phyloP scores from a whole-genome alignment of 495 filamentous ascomycete species.

The Aspergillus sparsus region DNA sequence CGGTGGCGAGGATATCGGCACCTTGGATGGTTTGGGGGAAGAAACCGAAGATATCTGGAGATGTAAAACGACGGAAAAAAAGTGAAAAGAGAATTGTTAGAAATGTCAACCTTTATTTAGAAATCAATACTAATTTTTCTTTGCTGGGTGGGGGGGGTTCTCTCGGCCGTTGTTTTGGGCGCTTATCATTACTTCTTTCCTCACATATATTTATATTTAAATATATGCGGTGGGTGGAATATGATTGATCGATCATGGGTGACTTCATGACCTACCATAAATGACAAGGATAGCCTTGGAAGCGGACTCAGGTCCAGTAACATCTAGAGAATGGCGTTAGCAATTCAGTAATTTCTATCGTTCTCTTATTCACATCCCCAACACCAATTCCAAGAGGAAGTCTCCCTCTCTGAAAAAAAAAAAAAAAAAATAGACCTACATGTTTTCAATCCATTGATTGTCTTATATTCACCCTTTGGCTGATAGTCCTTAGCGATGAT shows the following conservation, averaged over 20 bases:
- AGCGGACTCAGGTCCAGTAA: constrained; percentile 53
- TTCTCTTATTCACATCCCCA: no score
- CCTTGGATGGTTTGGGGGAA: constrained; percentile 57
- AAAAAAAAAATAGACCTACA: constrained; percentile 43
- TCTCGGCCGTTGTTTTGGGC: no score
- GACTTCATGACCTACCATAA: constrained; percentile 42
- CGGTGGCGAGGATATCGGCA: constrained; percentile 56
- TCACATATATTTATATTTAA: no score
- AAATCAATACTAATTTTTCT: no score
- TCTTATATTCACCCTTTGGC: constrained; percentile 62
- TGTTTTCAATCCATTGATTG: constrained; percentile 61
- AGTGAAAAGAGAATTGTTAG: background rate
- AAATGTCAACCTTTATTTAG: background rate
- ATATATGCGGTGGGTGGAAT: background rate
- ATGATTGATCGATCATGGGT: no score
- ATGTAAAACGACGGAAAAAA: background rate
- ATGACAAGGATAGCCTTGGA: constrained; percentile 55
- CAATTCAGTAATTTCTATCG: no score
- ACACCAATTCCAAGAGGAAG: no score
- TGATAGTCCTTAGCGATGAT: constrained; percentile 58
- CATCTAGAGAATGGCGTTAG: constrained; percentile 39
- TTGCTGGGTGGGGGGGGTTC: no score
- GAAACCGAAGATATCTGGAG: constrained; percentile 57
- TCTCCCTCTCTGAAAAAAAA: no score
- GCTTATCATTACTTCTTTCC: no score